Conservation (phyloP, 2,329 filamentous ascomycete species). For the Stachybotrys chartarum region DNA sequence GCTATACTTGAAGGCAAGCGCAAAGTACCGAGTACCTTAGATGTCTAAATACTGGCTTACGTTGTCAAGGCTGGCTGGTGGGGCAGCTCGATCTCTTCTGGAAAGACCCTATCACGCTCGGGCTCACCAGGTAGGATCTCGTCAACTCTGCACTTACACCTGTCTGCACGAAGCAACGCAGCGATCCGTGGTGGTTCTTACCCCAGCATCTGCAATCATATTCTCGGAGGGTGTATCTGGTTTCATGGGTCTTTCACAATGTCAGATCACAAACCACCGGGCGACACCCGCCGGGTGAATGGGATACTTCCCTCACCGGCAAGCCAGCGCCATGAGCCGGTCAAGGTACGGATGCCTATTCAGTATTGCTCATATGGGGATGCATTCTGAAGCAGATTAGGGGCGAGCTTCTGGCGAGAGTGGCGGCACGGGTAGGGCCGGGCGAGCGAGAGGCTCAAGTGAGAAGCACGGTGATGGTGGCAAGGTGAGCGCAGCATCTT, state of each 20-base stretch:
- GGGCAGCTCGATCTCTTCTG: not conserved
- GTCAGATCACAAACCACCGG: not conserved
- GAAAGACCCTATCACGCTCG: not conserved
- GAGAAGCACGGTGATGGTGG: slow-evolving; percentile 18
- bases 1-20: not conserved
- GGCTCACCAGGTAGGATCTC: not conserved
- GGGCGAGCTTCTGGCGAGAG: slow-evolving; percentile 15
- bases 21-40: not conserved
- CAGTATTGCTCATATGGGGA: not conserved
- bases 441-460: slow-evolving; percentile 16
- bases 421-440: slow-evolving; percentile 12
- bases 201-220: not conserved
- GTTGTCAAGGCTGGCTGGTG: not conserved
- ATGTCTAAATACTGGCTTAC: not conserved
- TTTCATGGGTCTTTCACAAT: not conserved
- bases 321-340: not conserved
- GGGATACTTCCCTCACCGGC: not conserved
- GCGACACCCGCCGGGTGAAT: not conserved
- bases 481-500: slow-evolving; percentile 16
- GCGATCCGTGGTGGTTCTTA: too few species aligned
- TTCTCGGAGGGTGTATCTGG: not conserved
- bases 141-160: not conserved
- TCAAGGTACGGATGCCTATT: not conserved
- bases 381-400: slow-evolving; percentile 2
- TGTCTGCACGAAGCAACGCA: too few species aligned